Conservation (phyloP, 768 basidiomycete genomes). For the Clitopilus hobsonii region DNA sequence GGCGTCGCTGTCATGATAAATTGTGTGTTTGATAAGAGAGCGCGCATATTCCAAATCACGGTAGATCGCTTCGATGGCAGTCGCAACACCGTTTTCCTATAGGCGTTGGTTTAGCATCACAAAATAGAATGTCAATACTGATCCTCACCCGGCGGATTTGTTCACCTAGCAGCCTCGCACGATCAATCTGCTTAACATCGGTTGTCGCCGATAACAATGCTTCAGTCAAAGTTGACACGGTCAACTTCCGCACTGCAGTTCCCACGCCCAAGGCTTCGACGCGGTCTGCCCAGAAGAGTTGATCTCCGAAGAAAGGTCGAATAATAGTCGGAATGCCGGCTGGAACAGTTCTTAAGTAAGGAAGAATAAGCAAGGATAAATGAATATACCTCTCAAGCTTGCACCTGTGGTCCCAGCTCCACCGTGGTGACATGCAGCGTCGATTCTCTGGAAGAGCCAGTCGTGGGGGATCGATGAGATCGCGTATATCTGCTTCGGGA, state of each 20-base stretch:
- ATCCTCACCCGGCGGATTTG: conserved; percentile 71
- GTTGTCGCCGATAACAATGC: conserved; percentile 81
- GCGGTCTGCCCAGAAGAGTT: conserved; percentile 96
- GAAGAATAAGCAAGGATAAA: conserved; percentile 11
- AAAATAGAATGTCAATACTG: background rate
- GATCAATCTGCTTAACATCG: conserved; percentile 82
- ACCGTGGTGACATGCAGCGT: conserved; percentile 98
- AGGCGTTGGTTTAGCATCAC: background rate
- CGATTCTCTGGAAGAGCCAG: conserved; percentile 91
- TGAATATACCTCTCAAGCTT: conserved; percentile 74
- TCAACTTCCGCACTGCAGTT: conserved; percentile 81
- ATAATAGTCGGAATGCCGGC: conserved; percentile 95
- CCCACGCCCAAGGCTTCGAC: conserved; percentile 97
- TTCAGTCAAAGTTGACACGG: conserved; percentile 69
- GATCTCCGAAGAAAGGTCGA: conserved; percentile 96
- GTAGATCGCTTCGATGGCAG: conserved; percentile 93
- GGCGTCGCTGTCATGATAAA: conserved; percentile 28
- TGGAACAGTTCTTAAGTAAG: conserved; percentile 19
- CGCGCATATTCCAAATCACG: conserved; percentile 94
- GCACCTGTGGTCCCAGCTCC: conserved; percentile 97
- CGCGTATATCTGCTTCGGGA: conserved; percentile 77
- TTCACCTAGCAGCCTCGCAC: conserved; percentile 82
- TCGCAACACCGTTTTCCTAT: conserved; percentile 92
- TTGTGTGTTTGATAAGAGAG: conserved; percentile 68
- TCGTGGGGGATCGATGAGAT: conserved; percentile 90